Evolutionary conservation across 768 basidiomycete species (phyloP).

Genomic region (Lactarius vividus): DNA sequence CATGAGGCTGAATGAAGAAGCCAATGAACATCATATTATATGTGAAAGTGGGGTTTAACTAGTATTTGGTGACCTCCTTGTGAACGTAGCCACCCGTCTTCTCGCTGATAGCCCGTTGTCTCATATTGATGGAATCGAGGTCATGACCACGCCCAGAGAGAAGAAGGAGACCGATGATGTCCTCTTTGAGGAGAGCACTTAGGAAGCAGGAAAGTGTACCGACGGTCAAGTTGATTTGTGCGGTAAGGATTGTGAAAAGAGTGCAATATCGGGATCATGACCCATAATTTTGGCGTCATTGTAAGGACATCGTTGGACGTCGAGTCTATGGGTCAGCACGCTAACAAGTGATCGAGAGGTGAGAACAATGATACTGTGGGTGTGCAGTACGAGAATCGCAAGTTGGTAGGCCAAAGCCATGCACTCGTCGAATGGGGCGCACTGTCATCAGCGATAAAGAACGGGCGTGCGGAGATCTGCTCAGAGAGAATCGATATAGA

Average conservation of each 20-base stretch:
- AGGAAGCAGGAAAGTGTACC: constrained; percentile 53
- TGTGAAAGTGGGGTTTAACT: constrained; percentile 22
- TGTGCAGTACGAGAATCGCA: constrained; percentile 8
- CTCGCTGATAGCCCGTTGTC: constrained; percentile 53
- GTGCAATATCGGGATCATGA: constrained; percentile 48
- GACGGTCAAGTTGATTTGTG: constrained; percentile 51
- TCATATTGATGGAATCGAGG: constrained; percentile 59
- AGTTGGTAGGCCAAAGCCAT: constrained; percentile 18
- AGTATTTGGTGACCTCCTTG: constrained; percentile 56
- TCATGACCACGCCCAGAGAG: constrained; percentile 52
- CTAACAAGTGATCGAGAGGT: neutral
- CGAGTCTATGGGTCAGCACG: constrained; percentile 31
- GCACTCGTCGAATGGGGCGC: constrained; percentile 3
- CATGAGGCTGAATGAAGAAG: constrained; percentile 47
- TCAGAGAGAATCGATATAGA: constrained; percentile 8
- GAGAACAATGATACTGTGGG: constrained; percentile 10
- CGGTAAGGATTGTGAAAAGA: constrained; percentile 52
- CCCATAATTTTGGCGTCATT: constrained; percentile 51
- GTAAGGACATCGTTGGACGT: constrained; percentile 48
- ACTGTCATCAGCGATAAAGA: constrained; percentile 13
- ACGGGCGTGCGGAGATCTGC: constrained; percentile 14
- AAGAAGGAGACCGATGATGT: constrained; percentile 38
- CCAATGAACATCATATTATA: constrained; percentile 9
- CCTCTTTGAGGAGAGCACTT: constrained; percentile 47
- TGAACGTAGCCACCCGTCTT: constrained; percentile 46